Base-by-base conservation (phyloP, 148 eudicot genomes). In the Vaccinium macrocarpon region DNA sequence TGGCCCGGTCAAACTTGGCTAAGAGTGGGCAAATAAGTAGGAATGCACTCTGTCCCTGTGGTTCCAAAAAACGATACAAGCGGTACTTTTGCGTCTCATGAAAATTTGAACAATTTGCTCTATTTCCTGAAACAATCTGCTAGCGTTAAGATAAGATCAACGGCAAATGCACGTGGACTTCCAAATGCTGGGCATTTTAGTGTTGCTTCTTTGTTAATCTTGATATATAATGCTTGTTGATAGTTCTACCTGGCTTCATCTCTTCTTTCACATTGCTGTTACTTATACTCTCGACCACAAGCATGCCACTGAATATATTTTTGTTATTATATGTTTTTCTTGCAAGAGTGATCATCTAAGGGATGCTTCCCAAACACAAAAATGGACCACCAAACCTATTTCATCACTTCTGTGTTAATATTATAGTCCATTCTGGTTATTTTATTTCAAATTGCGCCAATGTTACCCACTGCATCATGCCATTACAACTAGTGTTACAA, bases 21-120 rank as follows among this genome's bases (percentile, higher is more conserved):
- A 89, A 93, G 91, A 95, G 93, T 82, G 98, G 98, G 81, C 91
- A 88, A 89, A 95, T 93, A 89, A 93, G 98, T 88, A 87, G 97
- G 86, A 95, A 95, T 83, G 93, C 97, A 10, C 84, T 90, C 62
- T 95, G 98, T 66, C 98, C 97, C 2, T 95, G 98, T 80, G 97
- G 98, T 73, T 95, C 98, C 82, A 93, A 93, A 80, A 95, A 84
- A 81, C 91, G 92, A 90, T 94, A 94, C 86, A 94, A 94, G 84
- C 87, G 93, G 98, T 94, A 89, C 23, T 52, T 51, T 18, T 84
- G 53, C 72, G 81, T 76, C 42, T 77, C 78, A 23, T 48, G 8
- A 62, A 62, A 29, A 10, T 64, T 81, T 81, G 56, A 23, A 23
- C 27, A 46, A 15, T 62, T 35, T 57, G 13, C 53, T 81, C 14